Percentiles rank a stretch among this genome's conserved stretches.
These are phyloP conservation scores for Tulasnella sp. DNA, from an alignment of 768 basidiomycete species.

Conservation along the genomic window DNA sequence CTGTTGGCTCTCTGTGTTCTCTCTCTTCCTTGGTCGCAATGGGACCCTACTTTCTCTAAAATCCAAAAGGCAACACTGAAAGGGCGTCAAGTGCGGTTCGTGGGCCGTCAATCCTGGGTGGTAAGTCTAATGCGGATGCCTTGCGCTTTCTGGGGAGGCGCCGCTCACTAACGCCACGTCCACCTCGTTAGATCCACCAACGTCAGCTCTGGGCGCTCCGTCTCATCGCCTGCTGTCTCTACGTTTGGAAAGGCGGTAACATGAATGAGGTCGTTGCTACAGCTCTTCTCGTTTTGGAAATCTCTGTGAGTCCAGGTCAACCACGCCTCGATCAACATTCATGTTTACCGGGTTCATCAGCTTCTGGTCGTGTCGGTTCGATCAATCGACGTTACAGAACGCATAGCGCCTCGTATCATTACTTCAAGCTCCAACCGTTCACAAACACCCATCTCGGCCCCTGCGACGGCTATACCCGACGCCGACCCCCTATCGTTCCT, in stretches of 20 bases:
- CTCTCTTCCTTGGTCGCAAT: conserved; percentile 74
- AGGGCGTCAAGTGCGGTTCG: conserved; percentile 28
- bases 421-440: neutral
- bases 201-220: conserved; percentile 18
- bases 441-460: neutral
- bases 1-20: conserved; percentile 36
- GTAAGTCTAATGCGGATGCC: conserved; percentile 31
- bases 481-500: conserved; percentile 10
- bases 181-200: conserved; percentile 26
- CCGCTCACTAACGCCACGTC: neutral
- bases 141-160: neutral
- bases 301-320: conserved; percentile 32
- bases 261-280: conserved; percentile 1
- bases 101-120: conserved; percentile 34
- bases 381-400: conserved; percentile 1
- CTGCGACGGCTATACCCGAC: neutral
- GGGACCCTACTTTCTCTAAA: conserved; percentile 77
- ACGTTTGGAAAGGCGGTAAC: conserved; percentile 4
- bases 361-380: neutral
- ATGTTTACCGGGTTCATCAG: neutral
- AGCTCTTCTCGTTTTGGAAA: conserved; percentile 31
- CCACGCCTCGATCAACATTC: neutral
- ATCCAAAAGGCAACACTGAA: conserved; percentile 40
- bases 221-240: neutral
- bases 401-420: conserved; percentile 4